A percentile compares a stretch with the other conserved stretches of the same genome.
These are phyloP conservation scores for Postia placenta DNA, from an alignment of 768 basidiomycete genomes.

Conservation along the genomic window DNA sequence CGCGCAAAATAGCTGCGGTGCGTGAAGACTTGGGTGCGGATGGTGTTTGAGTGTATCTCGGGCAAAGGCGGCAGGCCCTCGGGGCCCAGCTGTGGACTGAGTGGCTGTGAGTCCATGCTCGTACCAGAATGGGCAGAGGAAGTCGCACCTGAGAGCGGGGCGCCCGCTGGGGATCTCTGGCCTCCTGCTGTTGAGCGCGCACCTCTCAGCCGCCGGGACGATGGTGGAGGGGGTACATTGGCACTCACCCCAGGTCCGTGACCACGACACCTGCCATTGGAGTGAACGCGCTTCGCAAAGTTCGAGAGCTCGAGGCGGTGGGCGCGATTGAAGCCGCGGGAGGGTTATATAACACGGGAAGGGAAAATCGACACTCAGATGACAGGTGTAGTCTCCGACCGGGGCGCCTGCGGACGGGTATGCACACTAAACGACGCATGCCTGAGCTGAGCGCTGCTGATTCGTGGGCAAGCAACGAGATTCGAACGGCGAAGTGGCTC, in stretches of 20 bases:
- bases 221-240: background rate
- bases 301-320: background rate
- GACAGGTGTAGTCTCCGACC: too few species aligned
- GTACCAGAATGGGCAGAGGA: background rate
- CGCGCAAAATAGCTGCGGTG: constrained; percentile 68
- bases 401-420: too few species aligned
- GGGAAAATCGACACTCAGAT: background rate
- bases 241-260: background rate
- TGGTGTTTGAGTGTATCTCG: constrained; percentile 37
- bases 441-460: too few species aligned
- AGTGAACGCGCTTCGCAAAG: background rate
- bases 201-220: too few species aligned
- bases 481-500: too few species aligned
- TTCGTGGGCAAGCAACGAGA: too few species aligned
- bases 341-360: background rate
- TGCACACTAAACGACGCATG: too few species aligned
- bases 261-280: background rate
- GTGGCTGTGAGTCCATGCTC: background rate
- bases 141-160: constrained; percentile 1
- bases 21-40: constrained; percentile 60
- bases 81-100: constrained; percentile 29
- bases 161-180: constrained; percentile 7
- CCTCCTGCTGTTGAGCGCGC: background rate
- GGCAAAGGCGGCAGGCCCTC: constrained; percentile 52
- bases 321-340: background rate